Evolutionary conservation across 2,329 filamentous ascomycete genomes (phyloP).

Genomic region (Penicillium sp.): DNA sequence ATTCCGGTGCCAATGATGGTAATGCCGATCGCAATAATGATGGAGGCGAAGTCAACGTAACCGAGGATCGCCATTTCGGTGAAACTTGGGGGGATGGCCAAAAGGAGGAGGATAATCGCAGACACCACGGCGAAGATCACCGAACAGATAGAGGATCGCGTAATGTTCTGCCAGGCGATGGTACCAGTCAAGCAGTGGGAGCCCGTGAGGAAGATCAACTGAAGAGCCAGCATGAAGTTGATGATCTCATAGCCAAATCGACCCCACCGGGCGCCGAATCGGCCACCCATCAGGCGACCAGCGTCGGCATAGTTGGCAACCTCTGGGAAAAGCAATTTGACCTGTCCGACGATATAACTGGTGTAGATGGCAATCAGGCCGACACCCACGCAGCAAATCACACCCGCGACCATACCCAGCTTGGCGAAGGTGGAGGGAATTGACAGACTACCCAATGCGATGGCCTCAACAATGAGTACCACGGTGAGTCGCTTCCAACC

Average conservation of each 20-base stretch:
- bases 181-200: constrained; percentile 8
- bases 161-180: constrained; percentile 9
- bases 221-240: constrained; percentile 8
- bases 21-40: constrained; percentile 8
- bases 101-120: constrained; percentile 3
- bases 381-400: constrained; percentile 7
- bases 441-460: constrained; percentile 9
- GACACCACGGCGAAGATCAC: constrained; percentile 10
- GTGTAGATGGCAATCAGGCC: constrained; percentile 27
- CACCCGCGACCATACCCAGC: constrained; percentile 10
- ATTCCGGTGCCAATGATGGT: constrained; percentile 11
- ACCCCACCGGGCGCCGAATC: constrained; percentile 37
- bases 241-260: constrained; percentile 34
- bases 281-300: constrained; percentile 42
- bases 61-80: constrained; percentile 9
- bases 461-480: constrained; percentile 12
- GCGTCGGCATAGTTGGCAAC: constrained; percentile 46
- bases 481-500: constrained; percentile 7
- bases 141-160: constrained; percentile 5
- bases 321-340: constrained; percentile 36
- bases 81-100: constrained; percentile 9
- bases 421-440: constrained; percentile 9
- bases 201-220: constrained; percentile 5
- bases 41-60: constrained; percentile 9
- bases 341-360: constrained; percentile 42